Conservation (phyloP, 2,329 filamentous ascomycete species). For the Didymella exigua region DNA sequence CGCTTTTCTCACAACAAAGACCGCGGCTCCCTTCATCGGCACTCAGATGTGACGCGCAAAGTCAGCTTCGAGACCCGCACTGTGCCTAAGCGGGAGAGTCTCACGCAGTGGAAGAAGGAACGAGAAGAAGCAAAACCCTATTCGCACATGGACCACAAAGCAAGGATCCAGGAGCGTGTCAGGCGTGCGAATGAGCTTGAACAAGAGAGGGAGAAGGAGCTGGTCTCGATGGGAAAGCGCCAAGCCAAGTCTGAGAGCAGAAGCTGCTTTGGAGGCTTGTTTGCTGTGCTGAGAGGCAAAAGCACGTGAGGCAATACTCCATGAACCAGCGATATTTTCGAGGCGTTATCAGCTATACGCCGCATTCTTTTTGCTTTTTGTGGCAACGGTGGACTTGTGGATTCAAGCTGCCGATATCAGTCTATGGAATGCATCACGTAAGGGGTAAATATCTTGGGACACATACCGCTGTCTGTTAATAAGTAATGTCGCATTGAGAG, state of each 20-base stretch:
- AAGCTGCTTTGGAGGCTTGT: constrained; percentile 10
- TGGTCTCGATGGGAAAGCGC: constrained; percentile 22
- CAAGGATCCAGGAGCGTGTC: constrained; percentile 33
- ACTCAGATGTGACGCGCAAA: background rate
- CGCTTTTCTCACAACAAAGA: background rate
- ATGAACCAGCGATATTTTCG: background rate
- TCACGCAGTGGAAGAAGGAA: constrained; percentile 34
- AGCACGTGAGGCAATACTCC: background rate
- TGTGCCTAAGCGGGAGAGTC: constrained; percentile 25
- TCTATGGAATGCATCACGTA: background rate
- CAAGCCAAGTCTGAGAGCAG: background rate
- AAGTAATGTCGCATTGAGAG: background rate
- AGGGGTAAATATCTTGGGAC: background rate
- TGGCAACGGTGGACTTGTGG: background rate
- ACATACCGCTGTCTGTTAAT: background rate
- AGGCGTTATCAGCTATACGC: background rate
- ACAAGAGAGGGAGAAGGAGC: constrained; percentile 29
- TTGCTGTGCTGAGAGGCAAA: constrained; percentile 3
- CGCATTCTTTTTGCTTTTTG: background rate
- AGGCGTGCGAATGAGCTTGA: constrained; percentile 39
- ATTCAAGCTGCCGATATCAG: background rate
- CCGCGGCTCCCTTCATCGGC: background rate
- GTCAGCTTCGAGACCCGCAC: constrained; percentile 10
- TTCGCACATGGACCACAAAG: constrained; percentile 14
- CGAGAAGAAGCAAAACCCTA: constrained; percentile 24